phyloP scores from a whole-genome alignment of 176 grass and related monocot genomes.

The Rhynchospora tenuis region DNA sequence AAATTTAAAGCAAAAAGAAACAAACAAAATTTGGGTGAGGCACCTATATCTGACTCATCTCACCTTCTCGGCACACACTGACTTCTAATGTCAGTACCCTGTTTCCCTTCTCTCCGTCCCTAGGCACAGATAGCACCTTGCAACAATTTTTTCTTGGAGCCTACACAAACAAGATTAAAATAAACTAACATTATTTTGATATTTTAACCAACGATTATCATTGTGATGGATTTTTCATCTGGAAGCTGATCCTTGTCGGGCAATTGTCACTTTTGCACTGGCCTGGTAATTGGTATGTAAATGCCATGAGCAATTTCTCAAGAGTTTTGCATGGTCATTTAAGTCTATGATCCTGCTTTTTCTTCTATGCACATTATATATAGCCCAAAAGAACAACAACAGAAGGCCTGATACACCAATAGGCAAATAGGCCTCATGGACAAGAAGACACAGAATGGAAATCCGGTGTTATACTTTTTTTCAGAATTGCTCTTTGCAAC shows the following conservation, averaged over 20 bases:
- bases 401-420: too few relatives aligned
- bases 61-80: slow-evolving; percentile 48
- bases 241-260: not conserved
- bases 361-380: too few relatives aligned
- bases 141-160: slow-evolving; percentile 94
- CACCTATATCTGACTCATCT: slow-evolving; percentile 54
- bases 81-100: slow-evolving; percentile 63
- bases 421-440: not conserved
- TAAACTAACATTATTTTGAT: not conserved
- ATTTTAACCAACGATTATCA: not conserved
- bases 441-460: not conserved
- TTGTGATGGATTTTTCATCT: not conserved
- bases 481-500: not conserved
- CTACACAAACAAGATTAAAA: slow-evolving; percentile 30
- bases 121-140: slow-evolving; percentile 68
- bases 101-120: slow-evolving; percentile 32
- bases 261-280: not conserved
- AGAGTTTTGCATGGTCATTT: too few relatives aligned
- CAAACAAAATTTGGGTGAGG: not conserved
- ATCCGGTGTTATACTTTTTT: not conserved
- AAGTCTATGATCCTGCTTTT: too few relatives aligned
- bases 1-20: not conserved
- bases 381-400: too few relatives aligned
- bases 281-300: not conserved
- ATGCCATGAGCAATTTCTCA: too few relatives aligned